Evolutionary conservation across 768 basidiomycete genomes (phyloP).

Genomic region (Coprinellus micaceus): DNA sequence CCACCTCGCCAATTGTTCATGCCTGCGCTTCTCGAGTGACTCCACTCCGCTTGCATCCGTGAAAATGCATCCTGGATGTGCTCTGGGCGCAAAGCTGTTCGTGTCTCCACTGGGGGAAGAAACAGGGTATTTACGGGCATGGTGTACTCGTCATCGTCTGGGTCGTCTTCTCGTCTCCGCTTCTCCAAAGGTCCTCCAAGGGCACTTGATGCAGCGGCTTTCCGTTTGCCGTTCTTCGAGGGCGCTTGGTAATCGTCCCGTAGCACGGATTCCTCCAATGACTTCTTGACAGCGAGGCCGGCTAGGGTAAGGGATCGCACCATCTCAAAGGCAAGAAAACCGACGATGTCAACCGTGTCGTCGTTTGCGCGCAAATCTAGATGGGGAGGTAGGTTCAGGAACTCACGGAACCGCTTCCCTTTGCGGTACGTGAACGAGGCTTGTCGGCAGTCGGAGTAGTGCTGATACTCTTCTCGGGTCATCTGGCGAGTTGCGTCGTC

Average conservation of each 20-base stretch:
- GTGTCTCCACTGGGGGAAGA: constrained; percentile 75
- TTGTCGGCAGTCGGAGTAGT: constrained; percentile 94
- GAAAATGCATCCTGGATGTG: constrained; percentile 92
- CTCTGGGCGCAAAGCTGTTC: constrained; percentile 73
- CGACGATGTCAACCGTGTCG: constrained; percentile 94
- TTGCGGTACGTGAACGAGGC: constrained; percentile 97
- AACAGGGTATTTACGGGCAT: constrained; percentile 73
- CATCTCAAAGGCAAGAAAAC: constrained; percentile 97
- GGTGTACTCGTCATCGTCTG: constrained; percentile 62
- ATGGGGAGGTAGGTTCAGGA: constrained; percentile 82
- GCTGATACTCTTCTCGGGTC: constrained; percentile 95
- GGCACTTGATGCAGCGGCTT: constrained; percentile 35
- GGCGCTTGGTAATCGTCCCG: constrained; percentile 61
- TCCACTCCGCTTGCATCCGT: constrained; percentile 85
- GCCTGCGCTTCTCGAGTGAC: constrained; percentile 76
- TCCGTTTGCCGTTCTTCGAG: constrained; percentile 68
- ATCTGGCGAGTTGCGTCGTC: constrained; percentile 94
- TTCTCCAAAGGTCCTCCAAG: constrained; percentile 49
- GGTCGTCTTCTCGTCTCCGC: constrained; percentile 53
- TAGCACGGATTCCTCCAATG: constrained; percentile 68
- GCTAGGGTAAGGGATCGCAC: constrained; percentile 89
- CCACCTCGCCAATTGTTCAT: constrained; percentile 91
- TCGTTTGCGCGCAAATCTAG: constrained; percentile 89
- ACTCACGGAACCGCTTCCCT: constrained; percentile 93
- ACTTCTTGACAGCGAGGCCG: constrained; percentile 78